phyloP scores from a whole-genome alignment of 805 yeast genomes.

The Candida loeiensis region DNA sequence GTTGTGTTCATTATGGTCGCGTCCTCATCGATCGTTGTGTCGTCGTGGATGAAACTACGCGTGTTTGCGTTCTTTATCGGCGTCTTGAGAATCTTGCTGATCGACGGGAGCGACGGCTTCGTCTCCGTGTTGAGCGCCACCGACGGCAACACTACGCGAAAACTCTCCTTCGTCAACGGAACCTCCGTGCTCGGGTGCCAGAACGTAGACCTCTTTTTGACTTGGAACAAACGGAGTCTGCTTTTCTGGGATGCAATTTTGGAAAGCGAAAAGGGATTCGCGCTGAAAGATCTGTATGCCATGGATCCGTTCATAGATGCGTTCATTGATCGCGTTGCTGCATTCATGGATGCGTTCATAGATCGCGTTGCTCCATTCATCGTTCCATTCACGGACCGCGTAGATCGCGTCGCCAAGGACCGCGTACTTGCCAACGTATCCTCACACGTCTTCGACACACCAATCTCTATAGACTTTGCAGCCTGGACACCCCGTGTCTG shows the following conservation, averaged over 20 bases:
- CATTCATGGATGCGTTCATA: too few species aligned
- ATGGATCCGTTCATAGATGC: too few species aligned
- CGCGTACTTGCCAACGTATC: neutral
- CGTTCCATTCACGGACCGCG: too few species aligned
- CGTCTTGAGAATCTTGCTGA: conserved; percentile 42
- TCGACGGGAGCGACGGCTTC: conserved; percentile 32
- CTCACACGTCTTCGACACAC: conserved; percentile 2
- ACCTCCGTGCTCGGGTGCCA: conserved; percentile 16
- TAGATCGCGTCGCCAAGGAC: too few species aligned
- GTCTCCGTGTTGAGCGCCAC: neutral
- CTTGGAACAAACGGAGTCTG: conserved; percentile 35
- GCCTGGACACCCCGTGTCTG: conserved; percentile 12
- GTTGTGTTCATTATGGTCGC: conserved; percentile 18
- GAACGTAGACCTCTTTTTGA: conserved; percentile 34
- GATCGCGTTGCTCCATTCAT: too few species aligned
- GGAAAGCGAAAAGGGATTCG: conserved; percentile 14
- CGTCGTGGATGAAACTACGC: conserved; percentile 19
- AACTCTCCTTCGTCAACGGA: conserved; percentile 11
- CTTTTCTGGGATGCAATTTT: conserved; percentile 20
- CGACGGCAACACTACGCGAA: conserved; percentile 9
- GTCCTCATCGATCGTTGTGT: conserved; percentile 23
- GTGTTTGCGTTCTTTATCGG: conserved; percentile 36
- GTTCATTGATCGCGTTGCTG: too few species aligned
- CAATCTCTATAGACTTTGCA: neutral
- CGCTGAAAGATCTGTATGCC: too few species aligned